Conservation (phyloP, 441 rosid genomes). For the Pelargonium cotyledonis region DNA sequence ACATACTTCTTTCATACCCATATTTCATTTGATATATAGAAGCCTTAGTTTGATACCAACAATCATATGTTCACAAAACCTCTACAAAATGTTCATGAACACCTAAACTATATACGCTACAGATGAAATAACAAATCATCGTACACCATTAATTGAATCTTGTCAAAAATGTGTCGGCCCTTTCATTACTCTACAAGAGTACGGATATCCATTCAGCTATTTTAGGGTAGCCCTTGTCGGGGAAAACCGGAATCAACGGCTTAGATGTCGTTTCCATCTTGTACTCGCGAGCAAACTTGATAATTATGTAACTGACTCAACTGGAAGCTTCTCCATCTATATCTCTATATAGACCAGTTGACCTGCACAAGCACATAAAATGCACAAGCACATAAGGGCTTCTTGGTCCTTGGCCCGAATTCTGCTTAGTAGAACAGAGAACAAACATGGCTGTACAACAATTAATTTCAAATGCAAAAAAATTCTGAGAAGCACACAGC, state of each 20-base stretch:
- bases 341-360: background rate
- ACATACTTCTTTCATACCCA: too few relatives aligned
- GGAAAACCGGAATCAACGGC: too few relatives aligned
- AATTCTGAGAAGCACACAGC: too few relatives aligned
- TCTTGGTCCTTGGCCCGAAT: too few relatives aligned
- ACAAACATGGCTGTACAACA: too few relatives aligned
- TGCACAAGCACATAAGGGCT: background rate
- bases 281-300: background rate
- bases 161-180: background rate
- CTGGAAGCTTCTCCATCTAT: background rate
- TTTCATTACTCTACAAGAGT: background rate
- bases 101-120: background rate
- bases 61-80: background rate
- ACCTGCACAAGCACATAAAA: conserved; percentile 1
- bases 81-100: background rate
- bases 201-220: background rate
- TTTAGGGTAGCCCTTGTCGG: too few relatives aligned
- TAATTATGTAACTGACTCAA: background rate
- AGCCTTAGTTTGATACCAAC: too few relatives aligned
- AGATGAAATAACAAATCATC: background rate
- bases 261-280: background rate
- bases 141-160: background rate
- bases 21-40: too few relatives aligned
- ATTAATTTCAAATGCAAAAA: too few relatives aligned
- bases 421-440: too few relatives aligned